Base-by-base conservation (phyloP, 2,329 filamentous ascomycete genomes). In the Waltergamsia citrina region DNA sequence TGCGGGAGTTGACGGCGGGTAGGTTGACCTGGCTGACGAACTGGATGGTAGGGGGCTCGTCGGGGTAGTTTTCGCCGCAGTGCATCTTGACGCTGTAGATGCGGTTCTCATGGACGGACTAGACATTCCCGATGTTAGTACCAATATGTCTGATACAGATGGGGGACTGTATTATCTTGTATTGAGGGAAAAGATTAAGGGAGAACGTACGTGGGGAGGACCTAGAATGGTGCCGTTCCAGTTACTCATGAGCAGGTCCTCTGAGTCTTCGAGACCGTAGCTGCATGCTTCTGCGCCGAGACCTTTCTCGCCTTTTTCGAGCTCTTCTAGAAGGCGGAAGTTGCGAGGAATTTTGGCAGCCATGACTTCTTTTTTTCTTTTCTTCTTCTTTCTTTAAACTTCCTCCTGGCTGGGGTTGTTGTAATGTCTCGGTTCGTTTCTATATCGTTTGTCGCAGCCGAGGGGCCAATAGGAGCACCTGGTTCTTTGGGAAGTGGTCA, bases 181-280 rank as follows among this genome's bases (percentile, higher is more conserved):
- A n/a, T n/a, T n/a, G 10, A n/a, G 16, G 14, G 27, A n/a, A 26
- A 24, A 26, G 17, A 4, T 24, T 11, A 18, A 11, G 31, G 23
- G 28, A 14, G n/a, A 22, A 65, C 84, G 53, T 70, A 95, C 92
- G 60, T 96, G 88, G 56, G 92, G 90, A 47, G 92, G 92, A 2
- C 92, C 92, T 32, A 95, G 78, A 45, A 98, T 96, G 12, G 92
- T 98, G 51, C 90, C 92, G 53, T 94, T 94, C 92, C 92, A 98
- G 69, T 95, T 87, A 43, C 84, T 90, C 88, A 98, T 94, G 60
- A 92, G 76, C 43, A 95, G 74, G 53, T 98, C 92, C 54, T 95
- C 88, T 31, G 85, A 81, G 57, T 96, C 87, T 44, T 90, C 86
- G 37, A 98, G 75, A 49, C 92, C 92, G 50, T 96, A 96, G 29